Percentiles rank a stretch among this genome's conserved stretches.
Evolutionary conservation across 1,284 basidiomycete genomes (phyloP).

Genomic region (Xerocomus minutiporus): DNA sequence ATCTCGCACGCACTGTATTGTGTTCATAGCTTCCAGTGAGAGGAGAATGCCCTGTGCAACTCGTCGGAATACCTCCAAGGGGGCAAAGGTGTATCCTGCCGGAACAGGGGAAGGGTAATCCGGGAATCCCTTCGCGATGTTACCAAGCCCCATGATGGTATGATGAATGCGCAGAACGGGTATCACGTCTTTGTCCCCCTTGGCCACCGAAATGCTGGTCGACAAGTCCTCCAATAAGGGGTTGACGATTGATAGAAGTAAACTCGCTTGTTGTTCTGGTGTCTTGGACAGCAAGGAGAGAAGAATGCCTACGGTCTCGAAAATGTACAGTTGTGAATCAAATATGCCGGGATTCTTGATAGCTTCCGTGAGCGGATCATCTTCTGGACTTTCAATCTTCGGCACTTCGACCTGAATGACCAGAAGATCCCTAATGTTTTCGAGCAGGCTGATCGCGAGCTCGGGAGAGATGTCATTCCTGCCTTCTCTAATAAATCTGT

Average conservation of each 20-base stretch:
- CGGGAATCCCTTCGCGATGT: constrained; percentile 96
- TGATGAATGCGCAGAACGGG: constrained; percentile 92
- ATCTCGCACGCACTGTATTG: constrained; percentile 85
- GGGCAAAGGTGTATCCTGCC: constrained; percentile 65
- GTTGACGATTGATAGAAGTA: constrained; percentile 76
- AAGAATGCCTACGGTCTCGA: constrained; percentile 87
- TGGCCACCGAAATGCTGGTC: constrained; percentile 55
- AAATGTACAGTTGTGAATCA: constrained; percentile 92
- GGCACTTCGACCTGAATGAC: constrained; percentile 63
- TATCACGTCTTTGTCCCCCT: constrained; percentile 59
- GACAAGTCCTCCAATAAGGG: constrained; percentile 81
- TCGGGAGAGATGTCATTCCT: constrained; percentile 75
- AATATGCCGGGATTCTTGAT: constrained; percentile 72
- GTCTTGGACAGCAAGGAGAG: constrained; percentile 70
- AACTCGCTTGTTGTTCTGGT: constrained; percentile 66
- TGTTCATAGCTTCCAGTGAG: constrained; percentile 84
- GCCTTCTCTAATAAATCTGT: constrained; percentile 87
- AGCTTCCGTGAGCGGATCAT: constrained; percentile 76
- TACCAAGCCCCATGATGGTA: constrained; percentile 91
- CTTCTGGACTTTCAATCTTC: constrained; percentile 60
- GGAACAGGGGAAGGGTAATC: constrained; percentile 72
- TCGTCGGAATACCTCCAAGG: constrained; percentile 79
- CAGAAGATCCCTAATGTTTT: constrained; percentile 70
- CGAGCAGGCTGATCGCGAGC: constrained; percentile 68
- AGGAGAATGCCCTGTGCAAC: constrained; percentile 88